Base-by-base conservation (phyloP, 2,329 filamentous ascomycete genomes). In the Penicillium sp. region DNA sequence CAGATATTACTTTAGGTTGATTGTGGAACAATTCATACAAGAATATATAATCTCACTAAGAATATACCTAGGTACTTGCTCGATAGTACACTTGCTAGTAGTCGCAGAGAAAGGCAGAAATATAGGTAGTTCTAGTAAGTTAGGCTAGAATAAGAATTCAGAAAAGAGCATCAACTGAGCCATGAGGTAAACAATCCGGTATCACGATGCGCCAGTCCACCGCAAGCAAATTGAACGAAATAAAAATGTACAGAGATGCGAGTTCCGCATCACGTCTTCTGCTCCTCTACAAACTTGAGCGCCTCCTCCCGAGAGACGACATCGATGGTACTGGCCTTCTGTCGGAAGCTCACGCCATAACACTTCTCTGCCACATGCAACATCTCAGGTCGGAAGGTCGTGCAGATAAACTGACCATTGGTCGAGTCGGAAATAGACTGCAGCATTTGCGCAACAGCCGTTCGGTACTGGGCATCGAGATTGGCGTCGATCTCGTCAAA, bases 401-500 rank as follows among this genome's bases (percentile, higher is more conserved):
- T 99, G 82, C 94, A 97, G 74, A 99, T 99, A 71, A 99, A 99
- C 73, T 99, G 88, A 0, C 87, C 87, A 31, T 78, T 83, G 48
- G 69, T 78, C 42, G 69, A 73, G 57, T 75, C 74, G 13, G 87
- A 91, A 59, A 91, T 92, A 51, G 87, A 87, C 68, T 93, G 82
- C 19, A 99, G 82, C 78, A 97, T 90, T 52, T 90, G 84, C 2
- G 94, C 94, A 10, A 99, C 94, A 1, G 94, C 93, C 1, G 94
- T 97, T 57, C 94, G 89, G 79, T 99, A 99, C 75, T 99, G 94
- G 1, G 94, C 92, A 72, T 99, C 94, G 21, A 99, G 84, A 71
- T 99, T 99, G 73, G 94, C 94, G 70, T 99, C 94, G 60, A 99
- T 96, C 76, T 99, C 94, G 73, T 99, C 94, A 66, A 99, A 99